These are phyloP conservation scores for Cutaneotrichosporon sp. DNA, from an alignment of 1,284 basidiomycete genomes.

Conservation along the genomic window DNA sequence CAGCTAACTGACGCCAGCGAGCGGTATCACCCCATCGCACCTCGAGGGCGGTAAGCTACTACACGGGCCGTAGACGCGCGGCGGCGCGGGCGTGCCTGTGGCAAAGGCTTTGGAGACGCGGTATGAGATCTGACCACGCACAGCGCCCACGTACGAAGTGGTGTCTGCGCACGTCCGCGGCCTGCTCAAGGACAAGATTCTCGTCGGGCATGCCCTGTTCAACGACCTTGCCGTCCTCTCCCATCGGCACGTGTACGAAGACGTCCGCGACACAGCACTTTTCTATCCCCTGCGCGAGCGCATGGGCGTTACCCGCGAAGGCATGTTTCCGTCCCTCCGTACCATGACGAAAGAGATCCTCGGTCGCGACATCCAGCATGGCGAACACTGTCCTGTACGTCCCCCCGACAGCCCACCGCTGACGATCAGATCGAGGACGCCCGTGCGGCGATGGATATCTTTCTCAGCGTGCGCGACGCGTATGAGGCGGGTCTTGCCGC, in stretches of 20 bases:
- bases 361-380: conserved; percentile 50
- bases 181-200: conserved; percentile 68
- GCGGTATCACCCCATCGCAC: conserved; percentile 50
- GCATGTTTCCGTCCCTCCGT: conserved; percentile 48
- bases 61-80: neutral
- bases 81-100: neutral
- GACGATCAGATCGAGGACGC: conserved; percentile 38
- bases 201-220: conserved; percentile 86
- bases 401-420: neutral
- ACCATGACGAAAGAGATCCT: conserved; percentile 49
- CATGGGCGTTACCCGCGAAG: conserved; percentile 30
- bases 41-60: conserved; percentile 46
- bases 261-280: conserved; percentile 52
- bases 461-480: conserved; percentile 33
- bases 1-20: conserved; percentile 22
- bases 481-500: conserved; percentile 29
- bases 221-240: conserved; percentile 74
- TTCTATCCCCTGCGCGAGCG: conserved; percentile 49
- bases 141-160: conserved; percentile 71
- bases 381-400: conserved; percentile 11
- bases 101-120: no score
- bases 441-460: conserved; percentile 34
- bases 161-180: conserved; percentile 70
- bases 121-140: neutral
- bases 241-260: conserved; percentile 50